Evolutionary conservation across 2,329 filamentous ascomycete species (phyloP).

Genomic region (Sphaerulina musiva): DNA sequence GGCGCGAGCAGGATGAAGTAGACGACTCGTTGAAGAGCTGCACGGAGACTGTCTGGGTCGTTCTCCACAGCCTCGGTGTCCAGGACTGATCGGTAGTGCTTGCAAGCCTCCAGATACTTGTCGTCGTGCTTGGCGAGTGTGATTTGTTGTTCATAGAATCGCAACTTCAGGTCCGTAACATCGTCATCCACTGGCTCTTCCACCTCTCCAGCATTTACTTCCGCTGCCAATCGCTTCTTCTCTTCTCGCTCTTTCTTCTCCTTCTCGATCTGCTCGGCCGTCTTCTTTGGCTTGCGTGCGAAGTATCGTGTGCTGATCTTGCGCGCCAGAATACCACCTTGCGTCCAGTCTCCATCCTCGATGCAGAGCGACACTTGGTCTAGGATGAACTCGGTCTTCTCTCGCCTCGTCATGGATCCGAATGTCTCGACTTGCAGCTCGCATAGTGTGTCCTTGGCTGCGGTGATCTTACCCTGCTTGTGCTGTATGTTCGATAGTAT

Average conservation of each 20-base stretch:
- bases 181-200: conserved; percentile 75
- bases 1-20: conserved; percentile 96
- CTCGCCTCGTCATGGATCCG: conserved; percentile 90
- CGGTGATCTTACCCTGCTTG: conserved; percentile 81
- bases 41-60: conserved; percentile 75
- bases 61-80: conserved; percentile 94
- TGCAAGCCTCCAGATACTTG: conserved; percentile 96
- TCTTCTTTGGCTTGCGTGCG: conserved; percentile 83
- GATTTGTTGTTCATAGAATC: conserved; percentile 97
- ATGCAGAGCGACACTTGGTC: conserved; percentile 93
- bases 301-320: conserved; percentile 97
- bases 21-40: conserved; percentile 85
- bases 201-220: conserved; percentile 54
- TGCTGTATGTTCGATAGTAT: conserved; percentile 98
- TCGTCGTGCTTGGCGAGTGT: conserved; percentile 90
- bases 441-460: conserved; percentile 86
- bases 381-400: conserved; percentile 98
- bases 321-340: conserved; percentile 84
- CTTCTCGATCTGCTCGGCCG: conserved; percentile 80
- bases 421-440: conserved; percentile 99
- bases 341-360: conserved; percentile 90
- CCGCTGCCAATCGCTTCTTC: conserved; percentile 67
- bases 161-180: conserved; percentile 90
- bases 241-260: conserved; percentile 78
- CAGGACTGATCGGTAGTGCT: conserved; percentile 92